Base-by-base conservation (phyloP, 2,329 filamentous ascomycete species). In the Tolypocladium amazonense region DNA sequence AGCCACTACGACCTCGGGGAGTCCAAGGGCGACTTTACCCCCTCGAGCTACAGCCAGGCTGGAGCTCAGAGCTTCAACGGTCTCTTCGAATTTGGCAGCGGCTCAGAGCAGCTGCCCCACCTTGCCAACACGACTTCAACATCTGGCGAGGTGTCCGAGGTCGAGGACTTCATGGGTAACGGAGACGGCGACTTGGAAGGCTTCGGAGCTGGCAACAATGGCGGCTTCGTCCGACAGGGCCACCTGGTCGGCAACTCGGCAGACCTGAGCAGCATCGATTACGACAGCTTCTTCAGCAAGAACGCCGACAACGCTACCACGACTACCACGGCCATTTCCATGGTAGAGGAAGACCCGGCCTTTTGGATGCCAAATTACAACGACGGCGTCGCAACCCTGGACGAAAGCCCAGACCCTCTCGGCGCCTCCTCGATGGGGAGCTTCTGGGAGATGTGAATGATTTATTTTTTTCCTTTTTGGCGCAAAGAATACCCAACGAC, bases 131-230 rank as follows among this genome's bases (percentile, higher is more conserved):
- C 77, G 57, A 82, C 81, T 1, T 84, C 83, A 12, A 87, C 83
- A 11, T 88, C 85, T 15, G 85, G 85, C 41, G 85, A 88, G 62
- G 84, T 87, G 11, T 88, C 85, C 12, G 85, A 88, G 68, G 83
- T 84, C 6, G 86, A 88, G 62, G 85, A 88, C 64, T 79, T 81
- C 61, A 72, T 79, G 57, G 75, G 73, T 57, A 74, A 77, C 63
- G 75, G 77, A 63, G 74, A 75, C 39, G 80, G 81, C 62, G 76
- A 79, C 56, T 80, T 80, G 62, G 74, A 76, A 33, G 67, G 79
- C 60, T 77, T 78, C 57, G 79, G 76, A 60, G 73, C 76, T 25
- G 72, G 79, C 58, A 79, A 77, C 64, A 81, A 75, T 61, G 68
- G 68, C 59, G 69, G 68, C 58, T 78, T 74, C 62, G 70, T 83